Conservation (phyloP, 2,329 filamentous ascomycete genomes). For the Alternaria arbusti region DNA sequence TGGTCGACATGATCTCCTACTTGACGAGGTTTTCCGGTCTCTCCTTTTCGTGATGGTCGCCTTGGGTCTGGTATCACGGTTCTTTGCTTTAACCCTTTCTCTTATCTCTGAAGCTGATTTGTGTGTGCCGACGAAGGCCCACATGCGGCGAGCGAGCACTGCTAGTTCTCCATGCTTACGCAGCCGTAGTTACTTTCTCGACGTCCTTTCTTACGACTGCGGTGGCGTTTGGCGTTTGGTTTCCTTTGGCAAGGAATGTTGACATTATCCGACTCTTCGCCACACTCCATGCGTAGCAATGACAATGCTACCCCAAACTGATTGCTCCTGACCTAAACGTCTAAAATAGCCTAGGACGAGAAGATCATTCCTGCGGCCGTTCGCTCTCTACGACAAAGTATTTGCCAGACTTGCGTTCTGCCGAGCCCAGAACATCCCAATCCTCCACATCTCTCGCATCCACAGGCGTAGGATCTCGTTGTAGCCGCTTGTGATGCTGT, state of each 20-base stretch:
- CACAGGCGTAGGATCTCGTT: constrained; percentile 53
- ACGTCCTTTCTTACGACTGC: neutral
- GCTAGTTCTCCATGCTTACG: neutral
- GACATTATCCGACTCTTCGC: neutral
- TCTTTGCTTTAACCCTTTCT: neutral
- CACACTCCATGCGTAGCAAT: neutral
- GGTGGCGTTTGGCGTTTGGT: neutral
- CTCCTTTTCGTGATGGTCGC: neutral
- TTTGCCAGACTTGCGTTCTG: constrained; percentile 69
- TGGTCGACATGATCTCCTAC: neutral
- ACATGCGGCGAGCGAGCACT: neutral
- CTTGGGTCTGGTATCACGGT: neutral
- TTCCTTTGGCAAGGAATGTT: neutral
- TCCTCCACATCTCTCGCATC: constrained; percentile 59
- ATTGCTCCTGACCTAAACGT: neutral
- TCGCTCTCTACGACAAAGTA: constrained; percentile 79
- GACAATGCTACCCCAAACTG: neutral
- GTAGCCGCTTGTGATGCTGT: constrained; percentile 57
- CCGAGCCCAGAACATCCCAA: constrained; percentile 74
- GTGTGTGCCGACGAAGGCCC: neutral
- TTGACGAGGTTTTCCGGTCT: neutral
- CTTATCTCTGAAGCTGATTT: neutral
- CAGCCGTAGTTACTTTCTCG: neutral
- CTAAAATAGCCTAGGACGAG: neutral
- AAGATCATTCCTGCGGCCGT: constrained; percentile 44